Evolutionary conservation across 2,329 filamentous ascomycete genomes (phyloP), one percentile per base, ranked within the genome.

Genomic region (Verticillium longisporum): DNA sequence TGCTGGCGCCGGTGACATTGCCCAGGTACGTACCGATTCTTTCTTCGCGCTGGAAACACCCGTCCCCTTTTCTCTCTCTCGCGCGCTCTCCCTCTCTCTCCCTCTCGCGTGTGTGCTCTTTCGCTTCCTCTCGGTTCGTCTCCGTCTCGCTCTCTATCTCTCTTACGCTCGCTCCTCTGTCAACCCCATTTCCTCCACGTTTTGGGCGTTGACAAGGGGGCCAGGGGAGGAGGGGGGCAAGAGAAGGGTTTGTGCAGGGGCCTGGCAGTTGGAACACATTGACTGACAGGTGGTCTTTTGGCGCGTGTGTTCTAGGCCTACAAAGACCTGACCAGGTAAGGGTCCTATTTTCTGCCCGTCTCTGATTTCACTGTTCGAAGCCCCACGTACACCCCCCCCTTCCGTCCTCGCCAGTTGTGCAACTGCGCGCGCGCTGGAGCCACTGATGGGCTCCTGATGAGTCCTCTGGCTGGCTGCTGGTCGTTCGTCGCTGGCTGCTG

Each of bases 311-410:
- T 73, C 67, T 71, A 75, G 73, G 71, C 73, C 68, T 75, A 74
- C 65, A 68, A 65, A 66, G 73, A 75, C 60, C 71, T 75, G 58
- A 62, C 69, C 56, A 73, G 71, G 73, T 75, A 73, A 59, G 63
- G 58, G 34, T 38, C 37, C 57, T 15, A 15, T 59, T 54, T 55
- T 53, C 57, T 53, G 56, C 56, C 21, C 36, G 37, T 41, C n/a
- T 45, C 45, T 9, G 45, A 31, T 14, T 21, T 36, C 14, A 6
- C 11, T 14, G 41, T 50, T n/a, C 34, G 34, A 41, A 21, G 10
- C n/a, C 41, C 41, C n/a, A 21, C 41, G 7, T n/a, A 18, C 41
- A n/a, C 41, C 41, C n/a, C 9, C 7, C n/a, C 26, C 3, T 26
- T 3, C 26, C 26, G n/a, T 26, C 26, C 26, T 26, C 26, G 26